Evolutionary conservation across 306 rosid genomes (phyloP).

Genomic region (Malus domestica): ASM211411v1 NC_041792.1:5708001-5708500

Average conservation of each 20-base stretch:
- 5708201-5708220: no score
- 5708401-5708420: neutral
- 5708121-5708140: no score
- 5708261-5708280: no score
- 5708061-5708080: no score
- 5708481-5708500: neutral
- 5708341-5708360: neutral
- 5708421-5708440: neutral
- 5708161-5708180: neutral
- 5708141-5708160: neutral
- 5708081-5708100: no score
- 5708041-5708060: rapidly evolving
- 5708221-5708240: no score
- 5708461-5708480: neutral
- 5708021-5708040: no score
- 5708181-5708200: no score
- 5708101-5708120: no score
- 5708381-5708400: no score
- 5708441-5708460: neutral
- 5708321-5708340: neutral
- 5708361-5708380: neutral
- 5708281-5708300: neutral
- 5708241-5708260: no score
- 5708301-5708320: neutral
- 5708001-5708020: rapidly evolving